Base-by-base conservation (phyloP, 2,329 filamentous ascomycete species). In the Myriosclerotinia duriaeana region DNA sequence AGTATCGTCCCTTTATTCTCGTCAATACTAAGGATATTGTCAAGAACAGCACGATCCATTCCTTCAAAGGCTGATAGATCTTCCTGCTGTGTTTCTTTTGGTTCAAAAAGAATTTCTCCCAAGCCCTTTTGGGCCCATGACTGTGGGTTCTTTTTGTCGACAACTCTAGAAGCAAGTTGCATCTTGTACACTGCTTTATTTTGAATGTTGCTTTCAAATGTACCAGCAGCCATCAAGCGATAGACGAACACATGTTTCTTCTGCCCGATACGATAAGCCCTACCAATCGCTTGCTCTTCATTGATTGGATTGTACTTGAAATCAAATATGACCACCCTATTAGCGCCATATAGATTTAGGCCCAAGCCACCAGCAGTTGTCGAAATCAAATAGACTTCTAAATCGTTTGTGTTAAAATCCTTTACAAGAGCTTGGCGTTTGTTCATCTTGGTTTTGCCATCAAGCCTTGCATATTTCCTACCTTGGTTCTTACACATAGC, bases 221-320 rank as follows among this genome's bases (percentile, higher is more conserved):
- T 95, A 1, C 92, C 93, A 2, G 87, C 91, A 14, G 87, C 81
- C 36, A 93, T 80, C 69, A 97, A 87, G 22, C 90, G 89, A 78
- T 97, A 97, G 1, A 97, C 92, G 74, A 85, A 93, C 0, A 96
- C 93, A 0, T 85, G 82, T 72, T 93, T 95, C 48, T 79, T 80
- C 77, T 97, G 93, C 0, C 93, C 92, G 44, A 97, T 85, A 0
- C 93, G 90, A 77, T 95, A 97, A 0, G 91, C 89, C 64, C 93
- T 85, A 2, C 92, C 93, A 61, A 97, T 86, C 1, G 93, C 93
- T 78, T 97, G 93, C 73, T 93, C 89, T 76, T 97, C 93, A 74
- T 88, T 83, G 6, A 87, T 84, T 0, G 93, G 93, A 70, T 93
- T 95, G 79, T 88, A 97, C 68, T 84, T 82, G 74, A 90, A 92